Evolutionary conservation across 306 rosid genomes (phyloP).

Genomic region (Aeschynomene evenia): DNA sequence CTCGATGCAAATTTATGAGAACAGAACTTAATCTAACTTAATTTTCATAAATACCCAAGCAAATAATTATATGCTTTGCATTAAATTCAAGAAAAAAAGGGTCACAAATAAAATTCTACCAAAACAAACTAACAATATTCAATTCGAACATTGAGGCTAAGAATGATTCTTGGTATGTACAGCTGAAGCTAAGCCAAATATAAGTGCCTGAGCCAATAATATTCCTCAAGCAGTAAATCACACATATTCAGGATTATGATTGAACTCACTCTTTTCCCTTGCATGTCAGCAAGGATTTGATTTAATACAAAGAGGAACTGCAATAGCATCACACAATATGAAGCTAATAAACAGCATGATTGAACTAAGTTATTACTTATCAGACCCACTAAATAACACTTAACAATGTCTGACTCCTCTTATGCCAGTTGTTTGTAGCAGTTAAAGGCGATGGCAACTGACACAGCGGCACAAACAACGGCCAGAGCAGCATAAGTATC

Average conservation of each 20-base stretch:
- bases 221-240: slow-evolving; percentile 7
- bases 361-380: slow-evolving; percentile 10
- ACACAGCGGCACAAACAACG: slow-evolving; percentile 77
- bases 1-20: not conserved
- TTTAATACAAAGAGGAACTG: slow-evolving; percentile 23
- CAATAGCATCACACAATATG: slow-evolving; percentile 16
- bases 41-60: too few species aligned
- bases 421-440: slow-evolving; percentile 71
- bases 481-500: slow-evolving; percentile 85
- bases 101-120: slow-evolving; percentile 25
- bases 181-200: slow-evolving; percentile 24
- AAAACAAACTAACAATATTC: slow-evolving; percentile 6
- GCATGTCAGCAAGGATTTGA: not conserved
- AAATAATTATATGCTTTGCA: slow-evolving; percentile 17
- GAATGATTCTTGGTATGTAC: slow-evolving; percentile 34
- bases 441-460: slow-evolving; percentile 77
- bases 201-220: slow-evolving; percentile 32
- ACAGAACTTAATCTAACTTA: slow-evolving; percentile 3
- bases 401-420: slow-evolving; percentile 28
- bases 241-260: slow-evolving; percentile 20
- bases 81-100: not conserved
- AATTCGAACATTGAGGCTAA: slow-evolving; percentile 26
- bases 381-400: slow-evolving; percentile 9
- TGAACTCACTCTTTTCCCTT: slow-evolving; percentile 12
- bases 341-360: not conserved